A percentile compares a stretch with the other conserved stretches of the same genome.
Evolutionary conservation across 139 green algal species (phyloP).

Genomic region (Monoraphidium neglectum): DNA sequence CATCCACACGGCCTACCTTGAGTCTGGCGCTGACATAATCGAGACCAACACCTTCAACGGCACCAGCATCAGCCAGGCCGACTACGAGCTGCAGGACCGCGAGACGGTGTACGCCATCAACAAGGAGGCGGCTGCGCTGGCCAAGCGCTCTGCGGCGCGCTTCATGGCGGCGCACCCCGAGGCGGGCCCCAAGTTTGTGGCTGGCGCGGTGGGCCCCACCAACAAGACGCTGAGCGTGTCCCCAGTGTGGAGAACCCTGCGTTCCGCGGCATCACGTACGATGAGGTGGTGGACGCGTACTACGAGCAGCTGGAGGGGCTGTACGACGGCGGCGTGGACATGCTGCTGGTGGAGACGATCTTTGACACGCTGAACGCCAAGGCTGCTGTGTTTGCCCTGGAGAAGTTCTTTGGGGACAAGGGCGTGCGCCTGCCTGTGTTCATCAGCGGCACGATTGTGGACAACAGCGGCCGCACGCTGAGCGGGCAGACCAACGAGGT

Average conservation of each 20-base stretch:
- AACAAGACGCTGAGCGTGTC: constrained; percentile 97
- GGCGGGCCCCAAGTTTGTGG: constrained; percentile 84
- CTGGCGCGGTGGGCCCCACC: constrained; percentile 94
- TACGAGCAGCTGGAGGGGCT: constrained; percentile 89
- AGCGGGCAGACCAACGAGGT: constrained; percentile 98
- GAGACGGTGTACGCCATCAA: constrained; percentile 90
- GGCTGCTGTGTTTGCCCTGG: constrained; percentile 92
- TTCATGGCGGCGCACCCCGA: constrained; percentile 85
- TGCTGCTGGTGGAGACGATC: constrained; percentile 99
- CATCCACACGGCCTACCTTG: constrained; percentile 94
- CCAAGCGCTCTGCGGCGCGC: constrained; percentile 69
- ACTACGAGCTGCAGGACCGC: constrained; percentile 89
- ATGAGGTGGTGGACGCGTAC: constrained; percentile 96
- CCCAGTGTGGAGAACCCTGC: constrained; percentile 96
- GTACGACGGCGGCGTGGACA: constrained; percentile 89
- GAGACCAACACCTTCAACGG: constrained; percentile 99
- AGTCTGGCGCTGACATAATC: constrained; percentile 94
- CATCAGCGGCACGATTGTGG: constrained; percentile 96
- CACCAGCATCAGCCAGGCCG: constrained; percentile 89
- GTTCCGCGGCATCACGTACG: constrained; percentile 91
- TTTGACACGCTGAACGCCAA: constrained; percentile 99
- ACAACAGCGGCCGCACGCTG: constrained; percentile 94
- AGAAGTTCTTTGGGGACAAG: constrained; percentile 88
- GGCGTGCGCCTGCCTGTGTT: constrained; percentile 90
- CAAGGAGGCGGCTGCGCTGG: constrained; percentile 80